Base-by-base conservation (phyloP, 2,329 filamentous ascomycete species). In the Scedosporium dehoogii region DNA sequence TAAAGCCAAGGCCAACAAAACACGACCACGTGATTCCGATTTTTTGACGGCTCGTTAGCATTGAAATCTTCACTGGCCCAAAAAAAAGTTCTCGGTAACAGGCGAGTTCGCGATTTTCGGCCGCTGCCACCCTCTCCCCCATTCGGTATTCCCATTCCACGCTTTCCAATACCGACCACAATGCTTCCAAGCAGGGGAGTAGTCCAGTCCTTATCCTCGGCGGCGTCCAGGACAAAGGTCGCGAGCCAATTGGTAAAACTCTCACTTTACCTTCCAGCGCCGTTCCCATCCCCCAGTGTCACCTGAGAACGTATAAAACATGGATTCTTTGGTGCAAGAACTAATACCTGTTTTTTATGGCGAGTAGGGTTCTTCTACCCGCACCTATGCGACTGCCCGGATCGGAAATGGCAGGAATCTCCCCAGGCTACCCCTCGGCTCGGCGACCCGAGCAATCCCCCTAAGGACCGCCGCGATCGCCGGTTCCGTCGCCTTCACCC, bases 161-260 rank as follows among this genome's bases (percentile, higher is more conserved):
- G 44, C 57, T 63, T n/a, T 2, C 10, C 56, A n/a, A 58, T 25
- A 38, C 64, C 68, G 69, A 14, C 66, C 71, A 73, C 67, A 63
- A 79, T 79, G 77, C 73, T 79, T 69, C 75, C 76, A 63, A 78
- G 76, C 65, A 75, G 76, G 75, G 76, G 75, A 69, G 71, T 77
- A 68, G 70, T 73, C 67, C 73, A 74, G 66, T 73, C 74, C 61
- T 65, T 76, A 62, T 71, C 75, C 65, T 72, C 73, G 51, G 66
- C 67, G 65, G 68, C 69, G 61, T 58, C 69, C 48, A 70, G 70
- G 65, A 72, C 70, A 66, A 71, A 70, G 61, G 56, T 71, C 29
- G 67, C 67, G 16, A 67, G 64, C 62, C 70, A 69, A 69, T 66
- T 68, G 23, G 73, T 75, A 69, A 38, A 71, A 64, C 18, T 16